Conservation (phyloP, 805 yeast species). For the Ogataea pini region DNA sequence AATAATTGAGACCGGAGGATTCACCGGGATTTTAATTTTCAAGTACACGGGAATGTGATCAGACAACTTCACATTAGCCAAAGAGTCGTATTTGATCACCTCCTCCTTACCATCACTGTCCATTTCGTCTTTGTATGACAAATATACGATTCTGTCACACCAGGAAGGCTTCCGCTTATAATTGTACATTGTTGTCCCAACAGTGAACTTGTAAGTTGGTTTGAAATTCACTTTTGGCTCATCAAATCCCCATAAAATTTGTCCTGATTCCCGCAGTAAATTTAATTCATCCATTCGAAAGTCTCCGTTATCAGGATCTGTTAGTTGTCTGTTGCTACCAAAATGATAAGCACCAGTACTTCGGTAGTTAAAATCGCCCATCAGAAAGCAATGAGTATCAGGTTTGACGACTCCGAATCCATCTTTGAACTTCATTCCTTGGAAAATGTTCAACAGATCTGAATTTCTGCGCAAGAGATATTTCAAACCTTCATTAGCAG, state of each 20-base stretch:
- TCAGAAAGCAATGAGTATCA: conserved; percentile 58
- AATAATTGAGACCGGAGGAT: conserved; percentile 41
- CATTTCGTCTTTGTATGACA: conserved; percentile 37
- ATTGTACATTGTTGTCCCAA: conserved; percentile 49
- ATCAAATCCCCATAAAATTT: conserved; percentile 58
- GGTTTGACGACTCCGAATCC: conserved; percentile 55
- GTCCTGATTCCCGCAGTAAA: conserved; percentile 40
- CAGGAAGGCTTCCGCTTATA: conserved; percentile 74
- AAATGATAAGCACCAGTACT: conserved; percentile 35
- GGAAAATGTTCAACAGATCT: conserved; percentile 51
- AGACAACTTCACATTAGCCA: conserved; percentile 51
- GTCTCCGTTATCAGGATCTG: conserved; percentile 15
- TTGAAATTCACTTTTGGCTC: conserved; percentile 66
- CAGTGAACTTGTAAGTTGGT: conserved; percentile 77
- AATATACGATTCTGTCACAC: conserved; percentile 83
- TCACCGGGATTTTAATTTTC: conserved; percentile 46
- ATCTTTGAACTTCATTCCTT: conserved; percentile 58
- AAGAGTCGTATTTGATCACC: conserved; percentile 48
- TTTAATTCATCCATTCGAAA: conserved; percentile 51
- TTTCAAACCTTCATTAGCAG: conserved; percentile 71
- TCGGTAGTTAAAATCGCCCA: conserved; percentile 89
- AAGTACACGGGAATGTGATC: conserved; percentile 84
- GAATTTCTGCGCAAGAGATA: conserved; percentile 50
- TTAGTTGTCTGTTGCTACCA: not conserved
- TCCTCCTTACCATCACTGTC: conserved; percentile 1